Evolutionary conservation across 352 stramenopile species (phyloP), one percentile per base, ranked within the genome.

Genomic region (Phytophthora vignae): DNA sequence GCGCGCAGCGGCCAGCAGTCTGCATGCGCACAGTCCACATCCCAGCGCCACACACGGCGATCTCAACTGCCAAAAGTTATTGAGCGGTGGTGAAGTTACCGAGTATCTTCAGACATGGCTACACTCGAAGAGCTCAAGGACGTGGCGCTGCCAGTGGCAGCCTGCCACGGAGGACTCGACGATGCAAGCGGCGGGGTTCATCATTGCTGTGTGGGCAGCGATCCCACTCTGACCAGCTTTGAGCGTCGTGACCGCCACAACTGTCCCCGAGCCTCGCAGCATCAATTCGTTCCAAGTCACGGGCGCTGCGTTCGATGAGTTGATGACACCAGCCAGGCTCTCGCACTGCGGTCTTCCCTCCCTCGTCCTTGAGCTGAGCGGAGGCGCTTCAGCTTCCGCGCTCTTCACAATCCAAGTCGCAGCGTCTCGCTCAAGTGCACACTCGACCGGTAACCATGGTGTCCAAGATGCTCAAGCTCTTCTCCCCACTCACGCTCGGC

Each of bases 401-500:
- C 33, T 14, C 33, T 40, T 7, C 33, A 40, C 12, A 15, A 40
- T 40, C 33, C 33, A 40, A 15, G 9, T 40, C 10, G 33, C 33
- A 11, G 33, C 33, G 9, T 9, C 40, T 14, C 17, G 40, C 40
- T 10, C 40, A 19, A 49, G 40, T 49, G 40, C 40, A 12, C 36
- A 0, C 36, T 17, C 33, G 15, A 15, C 33, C 29, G 29, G 29
- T 9, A 19, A 27, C 50, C 4, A 76, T 73, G 64, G 29, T 53
- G 42, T 63, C 69, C 57, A 83, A 81, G 76, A 49, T 52, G 42
- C 19, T 65, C 50, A 76, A 75, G 38, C 76, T 90, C 57, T 87
- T 88, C 70, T 76, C 77, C 4, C 73, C 80, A 7, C 55, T 91
- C 3, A 74, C 54, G 15, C 68, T 90, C 25, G 82, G 82, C 60